Percentiles rank a stretch among this genome's conserved stretches.
phyloP scores from a whole-genome alignment of 31 red algal genomes.

The Endocladia muricata region DNA sequence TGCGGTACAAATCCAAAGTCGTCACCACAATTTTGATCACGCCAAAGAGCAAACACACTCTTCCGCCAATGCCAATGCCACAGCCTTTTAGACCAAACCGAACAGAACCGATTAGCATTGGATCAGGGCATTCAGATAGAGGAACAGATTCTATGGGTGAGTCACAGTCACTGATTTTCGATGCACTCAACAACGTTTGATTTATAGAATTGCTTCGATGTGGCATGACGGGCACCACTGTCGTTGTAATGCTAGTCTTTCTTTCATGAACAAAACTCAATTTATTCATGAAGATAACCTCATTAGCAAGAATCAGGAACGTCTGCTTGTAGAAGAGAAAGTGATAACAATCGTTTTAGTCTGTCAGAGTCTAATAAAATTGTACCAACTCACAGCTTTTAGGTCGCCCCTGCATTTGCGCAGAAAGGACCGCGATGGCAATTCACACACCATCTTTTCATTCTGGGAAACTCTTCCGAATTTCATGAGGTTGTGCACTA shows the following conservation, averaged over 20 bases:
- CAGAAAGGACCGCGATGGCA: too few species aligned
- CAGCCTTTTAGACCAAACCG: neutral
- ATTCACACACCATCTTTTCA: neutral
- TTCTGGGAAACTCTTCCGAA: neutral
- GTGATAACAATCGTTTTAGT: neutral
- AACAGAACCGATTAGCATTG: neutral
- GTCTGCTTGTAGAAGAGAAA: too few species aligned
- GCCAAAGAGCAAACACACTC: conserved; percentile 6
- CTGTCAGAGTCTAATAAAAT: neutral
- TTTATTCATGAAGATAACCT: too few species aligned
- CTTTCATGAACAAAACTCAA: too few species aligned
- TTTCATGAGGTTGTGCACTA: neutral
- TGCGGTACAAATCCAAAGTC: conserved; percentile 32
- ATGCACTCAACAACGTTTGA: conserved; percentile 74
- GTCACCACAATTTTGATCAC: conserved; percentile 49
- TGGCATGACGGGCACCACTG: neutral
- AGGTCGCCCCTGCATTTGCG: too few species aligned
- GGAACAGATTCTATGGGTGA: conserved; percentile 32
- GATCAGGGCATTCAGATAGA: neutral
- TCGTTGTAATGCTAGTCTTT: neutral
- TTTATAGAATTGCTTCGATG: neutral
- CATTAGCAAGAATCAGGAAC: too few species aligned
- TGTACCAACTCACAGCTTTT: neutral
- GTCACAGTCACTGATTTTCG: conserved; percentile 61
- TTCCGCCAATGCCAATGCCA: neutral